Conservation (phyloP, 140 eudicot genomes). For the Flaveria floridana region DNA sequence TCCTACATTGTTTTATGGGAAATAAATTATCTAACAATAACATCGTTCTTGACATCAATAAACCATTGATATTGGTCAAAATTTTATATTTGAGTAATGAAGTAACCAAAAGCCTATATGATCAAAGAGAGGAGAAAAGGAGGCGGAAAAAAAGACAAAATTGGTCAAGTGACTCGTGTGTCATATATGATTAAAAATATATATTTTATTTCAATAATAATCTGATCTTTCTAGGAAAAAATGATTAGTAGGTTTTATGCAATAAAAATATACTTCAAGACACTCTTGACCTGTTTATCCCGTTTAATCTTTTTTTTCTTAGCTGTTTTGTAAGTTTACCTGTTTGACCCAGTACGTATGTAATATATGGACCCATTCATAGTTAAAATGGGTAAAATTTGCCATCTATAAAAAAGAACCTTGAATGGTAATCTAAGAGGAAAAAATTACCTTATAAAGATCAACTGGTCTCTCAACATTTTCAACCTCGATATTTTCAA, state of each 20-base stretch:
- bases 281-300: neutral
- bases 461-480: conserved; percentile 99
- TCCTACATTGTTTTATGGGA: neutral
- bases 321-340: neutral
- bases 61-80: neutral
- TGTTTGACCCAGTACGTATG: neutral
- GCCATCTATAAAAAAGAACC: neutral
- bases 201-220: neutral
- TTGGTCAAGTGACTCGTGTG: neutral
- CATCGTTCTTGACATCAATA: neutral
- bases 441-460: conserved; percentile 69
- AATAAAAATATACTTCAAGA: neutral
- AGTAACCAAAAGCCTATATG: too few species aligned
- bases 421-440: conserved; percentile 5
- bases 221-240: neutral
- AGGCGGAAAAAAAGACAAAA: too few species aligned
- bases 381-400: neutral
- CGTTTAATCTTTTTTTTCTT: neutral
- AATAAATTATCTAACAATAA: neutral
- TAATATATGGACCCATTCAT: neutral
- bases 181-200: neutral
- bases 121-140: too few species aligned
- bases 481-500: conserved; percentile 79
- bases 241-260: neutral
- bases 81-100: too few species aligned